Conservation (phyloP, 2,329 filamentous ascomycete genomes). For the Helminthosporium solani region DNA sequence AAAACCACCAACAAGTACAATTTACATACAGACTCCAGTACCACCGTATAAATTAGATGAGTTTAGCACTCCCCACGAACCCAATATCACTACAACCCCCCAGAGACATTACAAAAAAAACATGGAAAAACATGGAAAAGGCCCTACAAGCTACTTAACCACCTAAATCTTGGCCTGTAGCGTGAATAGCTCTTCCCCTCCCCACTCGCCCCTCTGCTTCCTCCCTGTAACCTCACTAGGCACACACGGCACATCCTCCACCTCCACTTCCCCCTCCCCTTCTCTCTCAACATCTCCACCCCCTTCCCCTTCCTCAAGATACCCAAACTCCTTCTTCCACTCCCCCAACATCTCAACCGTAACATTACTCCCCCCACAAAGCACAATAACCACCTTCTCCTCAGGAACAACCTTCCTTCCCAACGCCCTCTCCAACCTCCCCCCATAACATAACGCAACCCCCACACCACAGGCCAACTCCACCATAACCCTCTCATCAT, state of each 20-base stretch:
- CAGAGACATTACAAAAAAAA: no score
- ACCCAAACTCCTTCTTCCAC: constrained; percentile 47
- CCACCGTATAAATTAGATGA: no score
- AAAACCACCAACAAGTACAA: no score
- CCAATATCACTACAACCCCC: no score
- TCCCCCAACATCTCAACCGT: constrained; percentile 53
- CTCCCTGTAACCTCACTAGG: background rate
- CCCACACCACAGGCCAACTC: constrained; percentile 85
- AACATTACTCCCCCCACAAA: constrained; percentile 69
- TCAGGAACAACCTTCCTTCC: constrained; percentile 63
- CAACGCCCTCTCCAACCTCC: constrained; percentile 58
- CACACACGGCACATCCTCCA: constrained; percentile 9
- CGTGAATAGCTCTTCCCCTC: background rate
- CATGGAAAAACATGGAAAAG: background rate
- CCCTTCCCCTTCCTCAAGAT: constrained; percentile 7
- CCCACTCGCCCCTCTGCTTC: background rate
- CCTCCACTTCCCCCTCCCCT: background rate
- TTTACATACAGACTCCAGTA: no score
- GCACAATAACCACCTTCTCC: constrained; percentile 77
- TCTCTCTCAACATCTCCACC: background rate
- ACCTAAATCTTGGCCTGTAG: background rate
- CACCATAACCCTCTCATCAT: constrained; percentile 79
- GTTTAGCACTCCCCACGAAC: no score
- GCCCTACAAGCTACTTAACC: background rate
- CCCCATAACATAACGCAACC: constrained; percentile 67